phyloP scores from a whole-genome alignment of 371 early-diverging fungal species.

The Zychaea mexicana region DNA sequence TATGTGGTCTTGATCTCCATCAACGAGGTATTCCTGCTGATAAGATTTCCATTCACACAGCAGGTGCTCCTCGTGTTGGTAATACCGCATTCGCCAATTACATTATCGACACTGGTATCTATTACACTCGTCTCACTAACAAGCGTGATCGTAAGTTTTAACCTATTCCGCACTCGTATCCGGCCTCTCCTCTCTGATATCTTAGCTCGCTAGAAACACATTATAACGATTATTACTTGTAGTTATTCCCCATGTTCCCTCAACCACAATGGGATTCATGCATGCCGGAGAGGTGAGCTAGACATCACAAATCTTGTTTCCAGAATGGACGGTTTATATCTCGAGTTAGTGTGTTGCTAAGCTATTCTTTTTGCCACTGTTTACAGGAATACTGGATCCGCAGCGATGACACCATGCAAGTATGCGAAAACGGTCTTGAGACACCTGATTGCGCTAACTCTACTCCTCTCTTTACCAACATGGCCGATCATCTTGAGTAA shows the following conservation, averaged over 20 bases:
- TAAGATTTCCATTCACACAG: not conserved
- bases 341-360: too few relatives aligned
- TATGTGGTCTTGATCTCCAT: conserved; percentile 12
- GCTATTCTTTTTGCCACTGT: too few relatives aligned
- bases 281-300: conserved; percentile 3
- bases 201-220: too few relatives aligned
- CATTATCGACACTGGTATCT: conserved; percentile 8
- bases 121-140: conserved; percentile 1
- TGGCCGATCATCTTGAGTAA: not conserved
- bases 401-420: not conserved
- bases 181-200: not conserved
- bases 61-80: conserved; percentile 18
- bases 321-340: too few relatives aligned
- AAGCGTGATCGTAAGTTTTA: conserved; percentile 15
- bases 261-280: not conserved
- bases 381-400: conserved; percentile 2
- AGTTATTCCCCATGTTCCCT: not conserved
- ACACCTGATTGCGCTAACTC: conserved; percentile 17
- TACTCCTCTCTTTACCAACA: not conserved
- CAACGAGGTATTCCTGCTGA: conserved; percentile 12
- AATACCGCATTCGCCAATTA: conserved; percentile 16
- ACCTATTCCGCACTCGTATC: not conserved
- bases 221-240: too few relatives aligned
- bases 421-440: conserved; percentile 17
- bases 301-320: too few relatives aligned